Evolutionary conservation across 1,284 basidiomycete genomes (phyloP).

Genomic region (Irpex lacteus): DNA sequence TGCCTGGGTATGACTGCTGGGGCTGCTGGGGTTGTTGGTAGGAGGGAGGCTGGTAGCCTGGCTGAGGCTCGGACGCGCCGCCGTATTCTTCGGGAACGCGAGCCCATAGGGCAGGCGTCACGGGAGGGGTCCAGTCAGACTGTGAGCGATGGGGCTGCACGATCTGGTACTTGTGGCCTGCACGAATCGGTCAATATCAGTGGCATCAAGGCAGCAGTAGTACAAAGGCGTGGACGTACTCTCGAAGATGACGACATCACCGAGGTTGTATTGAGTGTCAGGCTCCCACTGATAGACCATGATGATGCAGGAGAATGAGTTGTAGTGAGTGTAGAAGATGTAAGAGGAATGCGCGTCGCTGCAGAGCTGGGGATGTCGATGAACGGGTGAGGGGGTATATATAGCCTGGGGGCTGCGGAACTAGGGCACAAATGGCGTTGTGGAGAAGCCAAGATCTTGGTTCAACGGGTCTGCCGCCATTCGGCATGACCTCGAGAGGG

Average conservation of each 20-base stretch:
- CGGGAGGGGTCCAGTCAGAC: constrained; percentile 62
- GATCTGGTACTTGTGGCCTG: constrained; percentile 63
- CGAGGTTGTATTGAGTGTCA: constrained; percentile 55
- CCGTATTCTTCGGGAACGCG: constrained; percentile 38
- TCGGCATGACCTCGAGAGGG: background rate
- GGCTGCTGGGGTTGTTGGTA: constrained; percentile 28
- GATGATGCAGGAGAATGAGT: constrained; percentile 6
- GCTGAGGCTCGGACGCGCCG: constrained; percentile 21
- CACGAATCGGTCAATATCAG: constrained; percentile 1
- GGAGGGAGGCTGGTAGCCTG: constrained; percentile 19
- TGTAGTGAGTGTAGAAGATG: background rate
- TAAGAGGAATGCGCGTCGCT: background rate
- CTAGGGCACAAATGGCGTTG: background rate
- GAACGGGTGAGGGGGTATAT: background rate
- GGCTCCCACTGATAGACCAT: constrained; percentile 59
- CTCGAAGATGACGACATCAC: constrained; percentile 56
- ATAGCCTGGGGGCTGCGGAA: background rate
- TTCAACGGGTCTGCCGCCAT: background rate
- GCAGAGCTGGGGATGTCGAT: background rate
- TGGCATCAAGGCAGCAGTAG: background rate
- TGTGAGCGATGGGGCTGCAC: constrained; percentile 70
- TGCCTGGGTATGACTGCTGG: constrained; percentile 16
- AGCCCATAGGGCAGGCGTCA: constrained; percentile 69
- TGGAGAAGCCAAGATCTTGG: constrained; percentile 3
- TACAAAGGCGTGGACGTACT: constrained; percentile 33